Evolutionary conservation across 768 basidiomycete genomes (phyloP).

Genomic region (Cubamyces lactineus): DNA sequence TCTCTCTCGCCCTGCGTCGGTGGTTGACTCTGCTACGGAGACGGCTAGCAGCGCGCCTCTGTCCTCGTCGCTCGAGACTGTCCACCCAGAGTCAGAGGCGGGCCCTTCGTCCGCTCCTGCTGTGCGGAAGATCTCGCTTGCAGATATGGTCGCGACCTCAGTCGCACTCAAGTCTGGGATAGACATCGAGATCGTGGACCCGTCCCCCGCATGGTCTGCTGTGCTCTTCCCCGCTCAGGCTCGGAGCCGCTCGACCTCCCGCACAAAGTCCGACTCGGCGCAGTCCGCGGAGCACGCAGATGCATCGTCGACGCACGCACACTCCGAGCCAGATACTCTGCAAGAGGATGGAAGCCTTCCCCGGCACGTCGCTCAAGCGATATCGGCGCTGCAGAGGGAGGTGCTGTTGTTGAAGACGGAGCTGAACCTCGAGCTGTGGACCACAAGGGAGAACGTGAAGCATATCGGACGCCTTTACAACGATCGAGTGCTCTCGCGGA

Average conservation of each 20-base stretch:
- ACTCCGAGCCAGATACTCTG: not conserved
- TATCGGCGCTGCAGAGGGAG: constrained; percentile 75
- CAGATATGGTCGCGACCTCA: constrained; percentile 75
- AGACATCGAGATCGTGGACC: constrained; percentile 60
- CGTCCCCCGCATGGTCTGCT: constrained; percentile 56
- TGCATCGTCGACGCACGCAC: constrained; percentile 6
- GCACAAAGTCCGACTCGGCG: constrained; percentile 20
- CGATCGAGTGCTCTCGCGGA: constrained; percentile 70
- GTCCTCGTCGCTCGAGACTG: constrained; percentile 19
- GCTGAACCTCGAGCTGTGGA: constrained; percentile 85
- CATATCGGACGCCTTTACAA: constrained; percentile 83
- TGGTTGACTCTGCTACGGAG: not conserved
- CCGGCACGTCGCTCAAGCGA: constrained; percentile 58
- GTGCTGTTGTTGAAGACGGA: constrained; percentile 76
- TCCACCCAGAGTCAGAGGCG: constrained; percentile 3
- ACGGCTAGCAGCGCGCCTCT: not conserved
- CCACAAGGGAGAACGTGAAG: constrained; percentile 77
- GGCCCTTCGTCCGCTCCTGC: not conserved
- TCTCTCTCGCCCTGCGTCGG: not conserved
- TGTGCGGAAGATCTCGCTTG: constrained; percentile 53
- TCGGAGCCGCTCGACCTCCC: constrained; percentile 30
- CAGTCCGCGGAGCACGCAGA: constrained; percentile 5
- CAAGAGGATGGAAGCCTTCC: constrained; percentile 5
- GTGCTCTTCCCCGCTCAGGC: constrained; percentile 42
- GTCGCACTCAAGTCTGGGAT: constrained; percentile 73